phyloP scores from a whole-genome alignment of 2,329 filamentous ascomycete genomes.

The Talaromyces sp. region DNA sequence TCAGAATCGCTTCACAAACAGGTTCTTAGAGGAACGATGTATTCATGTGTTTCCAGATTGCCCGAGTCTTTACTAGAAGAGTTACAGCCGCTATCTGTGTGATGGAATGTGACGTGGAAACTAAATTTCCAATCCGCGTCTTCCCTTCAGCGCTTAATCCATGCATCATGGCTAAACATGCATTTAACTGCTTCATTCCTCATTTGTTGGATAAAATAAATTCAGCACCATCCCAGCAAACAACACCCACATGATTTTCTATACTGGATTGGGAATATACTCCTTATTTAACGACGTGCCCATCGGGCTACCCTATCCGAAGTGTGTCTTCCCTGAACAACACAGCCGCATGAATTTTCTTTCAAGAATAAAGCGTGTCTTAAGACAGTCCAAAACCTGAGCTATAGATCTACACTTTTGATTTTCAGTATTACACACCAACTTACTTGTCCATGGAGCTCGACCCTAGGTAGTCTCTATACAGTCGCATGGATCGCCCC shows the following conservation, averaged over 20 bases:
- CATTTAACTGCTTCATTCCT: neutral
- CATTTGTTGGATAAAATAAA: too few relatives aligned
- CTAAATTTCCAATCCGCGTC: neutral
- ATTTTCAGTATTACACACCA: too few relatives aligned
- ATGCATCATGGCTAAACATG: neutral
- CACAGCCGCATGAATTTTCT: too few relatives aligned
- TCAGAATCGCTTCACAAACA: neutral
- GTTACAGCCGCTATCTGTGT: neutral
- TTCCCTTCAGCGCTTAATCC: neutral
- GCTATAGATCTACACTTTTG: too few relatives aligned
- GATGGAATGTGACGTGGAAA: neutral
- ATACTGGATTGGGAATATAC: too few relatives aligned
- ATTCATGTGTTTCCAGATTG: neutral
- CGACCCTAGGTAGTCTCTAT: slow-evolving; percentile 25
- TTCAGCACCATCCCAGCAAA: too few relatives aligned
- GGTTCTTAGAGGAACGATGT: neutral
- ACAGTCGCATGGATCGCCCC: slow-evolving; percentile 40
- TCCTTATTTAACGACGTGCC: too few relatives aligned
- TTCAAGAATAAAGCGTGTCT: too few relatives aligned
- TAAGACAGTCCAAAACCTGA: too few relatives aligned
- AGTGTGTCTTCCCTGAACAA: too few relatives aligned
- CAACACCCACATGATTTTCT: too few relatives aligned
- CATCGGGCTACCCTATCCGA: too few relatives aligned
- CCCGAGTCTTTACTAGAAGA: neutral
- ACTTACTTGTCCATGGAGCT: neutral